Conservation (phyloP, 2,329 filamentous ascomycete genomes). For the Scleromitrula shiraiana region DNA sequence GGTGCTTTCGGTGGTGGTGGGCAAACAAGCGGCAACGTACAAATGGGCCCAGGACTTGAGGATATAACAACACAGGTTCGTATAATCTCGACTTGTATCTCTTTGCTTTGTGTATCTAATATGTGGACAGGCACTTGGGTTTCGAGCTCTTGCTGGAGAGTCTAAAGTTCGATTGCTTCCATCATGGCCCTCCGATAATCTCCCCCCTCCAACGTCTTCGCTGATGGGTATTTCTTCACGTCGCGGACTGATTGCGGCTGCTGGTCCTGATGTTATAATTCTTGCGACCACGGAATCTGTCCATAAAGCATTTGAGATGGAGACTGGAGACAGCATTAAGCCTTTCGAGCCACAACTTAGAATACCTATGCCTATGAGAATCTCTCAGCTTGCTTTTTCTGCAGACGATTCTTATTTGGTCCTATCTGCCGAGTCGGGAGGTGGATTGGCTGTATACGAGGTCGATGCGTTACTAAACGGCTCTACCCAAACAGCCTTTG, state of each 20-base stretch:
- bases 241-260: conserved; percentile 77
- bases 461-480: conserved; percentile 59
- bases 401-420: conserved; percentile 81
- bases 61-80: conserved; percentile 76
- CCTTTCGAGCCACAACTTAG: conserved; percentile 65
- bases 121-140: conserved; percentile 57
- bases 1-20: conserved; percentile 36
- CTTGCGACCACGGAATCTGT: conserved; percentile 71
- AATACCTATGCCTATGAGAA: conserved; percentile 62
- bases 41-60: conserved; percentile 58
- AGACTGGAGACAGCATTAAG: conserved; percentile 53
- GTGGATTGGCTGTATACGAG: conserved; percentile 78
- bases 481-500: conserved; percentile 59
- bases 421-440: conserved; percentile 71
- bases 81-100: background rate
- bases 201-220: conserved; percentile 70
- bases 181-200: conserved; percentile 57
- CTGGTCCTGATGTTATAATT: conserved; percentile 70
- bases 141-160: conserved; percentile 71
- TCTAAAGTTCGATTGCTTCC: conserved; percentile 74
- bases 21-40: conserved; percentile 32
- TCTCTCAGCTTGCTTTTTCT: conserved; percentile 86
- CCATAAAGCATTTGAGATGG: conserved; percentile 65
- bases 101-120: background rate
- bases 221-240: conserved; percentile 76